Evolutionary conservation across 768 basidiomycete species (phyloP), one percentile per base, ranked within the genome.

Genomic region (Termitomyces titanicus): DNA sequence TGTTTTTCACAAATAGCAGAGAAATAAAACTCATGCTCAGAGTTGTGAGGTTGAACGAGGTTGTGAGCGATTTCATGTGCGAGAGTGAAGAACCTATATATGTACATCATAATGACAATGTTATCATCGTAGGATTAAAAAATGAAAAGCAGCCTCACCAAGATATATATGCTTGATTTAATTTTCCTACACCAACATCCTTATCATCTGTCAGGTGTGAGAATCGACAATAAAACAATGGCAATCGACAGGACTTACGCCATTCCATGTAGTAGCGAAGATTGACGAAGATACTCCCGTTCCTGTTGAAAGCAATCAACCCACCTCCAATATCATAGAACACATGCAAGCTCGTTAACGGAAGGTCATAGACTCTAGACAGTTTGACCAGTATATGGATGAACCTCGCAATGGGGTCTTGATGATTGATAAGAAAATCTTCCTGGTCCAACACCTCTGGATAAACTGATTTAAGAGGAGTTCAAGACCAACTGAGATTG

Each of bases 51-150:
- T 39, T 84, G 78, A 15, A 95, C 87, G 2, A 97, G 74, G 64
- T 96, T 98, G 70, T 98, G 94, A 9, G 92, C 92, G 61, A 94
- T 89, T 65, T 94, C 94, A 67, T 97, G 96, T 0, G 95, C 94
- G 13, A 97, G 78, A 0, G 89, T 87, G 64, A 95, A 92, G 70
- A 88, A 99, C 90, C 89, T 89, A 60, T 8, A 47, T 22, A n/a
- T n/a, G n/a, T 24, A 33, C 24, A 22, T 35, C 39, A 56, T 25
- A n/a, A 47, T n/a, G n/a, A 35, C 29, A 29, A 29, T 29, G 46
- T 48, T 11, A 42, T 18, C 27, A 43, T 22, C 13, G 48, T 33
- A 29, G 17, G 17, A 40, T 25, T 20, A 50, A 18, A 37, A 47
- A 31, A 34, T 17, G 15, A 15, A 31, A 17, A 17, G 25, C 25